These are phyloP conservation scores for Saccharomycopsis fodiens DNA, from an alignment of 805 yeast species.

Conservation along the genomic window DNA sequence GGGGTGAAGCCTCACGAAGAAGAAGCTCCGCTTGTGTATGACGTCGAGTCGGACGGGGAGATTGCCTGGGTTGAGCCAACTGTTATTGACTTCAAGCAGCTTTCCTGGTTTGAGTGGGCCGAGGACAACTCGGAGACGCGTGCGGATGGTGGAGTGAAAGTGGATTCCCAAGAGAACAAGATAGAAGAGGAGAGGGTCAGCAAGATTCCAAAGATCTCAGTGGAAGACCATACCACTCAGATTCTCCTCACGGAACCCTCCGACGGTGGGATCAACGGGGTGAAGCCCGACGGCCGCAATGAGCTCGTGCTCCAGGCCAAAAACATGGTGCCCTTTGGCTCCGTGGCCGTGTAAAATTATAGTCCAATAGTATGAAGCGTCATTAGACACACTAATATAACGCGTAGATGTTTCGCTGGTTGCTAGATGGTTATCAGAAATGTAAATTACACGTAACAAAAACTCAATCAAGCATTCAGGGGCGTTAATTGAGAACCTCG, in stretches of 20 bases:
- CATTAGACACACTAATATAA: no score
- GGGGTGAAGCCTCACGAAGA: neutral
- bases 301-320: constrained; percentile 17
- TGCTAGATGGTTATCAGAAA: no score
- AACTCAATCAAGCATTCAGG: no score
- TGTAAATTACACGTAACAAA: no score
- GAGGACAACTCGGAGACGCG: constrained; percentile 23
- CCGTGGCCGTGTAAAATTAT: no score
- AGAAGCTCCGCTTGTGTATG: neutral
- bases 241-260: constrained; percentile 24
- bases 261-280: constrained; percentile 14
- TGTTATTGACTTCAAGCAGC: constrained; percentile 19
- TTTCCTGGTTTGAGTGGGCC: constrained; percentile 16
- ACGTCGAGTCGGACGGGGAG: constrained; percentile 19
- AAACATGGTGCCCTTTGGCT: constrained; percentile 12
- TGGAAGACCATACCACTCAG: constrained; percentile 20
- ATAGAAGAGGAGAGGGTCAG: constrained; percentile 24
- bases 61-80: constrained; percentile 23
- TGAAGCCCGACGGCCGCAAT: constrained; percentile 10
- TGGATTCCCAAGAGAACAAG: constrained; percentile 24
- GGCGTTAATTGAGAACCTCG: no score
- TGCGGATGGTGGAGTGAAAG: constrained; percentile 26
- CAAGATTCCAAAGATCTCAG: constrained; percentile 20
- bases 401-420: no score
- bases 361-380: no score